A percentile compares a stretch with the other conserved stretches of the same genome.
Evolutionary conservation across 208 protist species (phyloP).

Genomic region (Trypanosoma cruzi): DNA sequence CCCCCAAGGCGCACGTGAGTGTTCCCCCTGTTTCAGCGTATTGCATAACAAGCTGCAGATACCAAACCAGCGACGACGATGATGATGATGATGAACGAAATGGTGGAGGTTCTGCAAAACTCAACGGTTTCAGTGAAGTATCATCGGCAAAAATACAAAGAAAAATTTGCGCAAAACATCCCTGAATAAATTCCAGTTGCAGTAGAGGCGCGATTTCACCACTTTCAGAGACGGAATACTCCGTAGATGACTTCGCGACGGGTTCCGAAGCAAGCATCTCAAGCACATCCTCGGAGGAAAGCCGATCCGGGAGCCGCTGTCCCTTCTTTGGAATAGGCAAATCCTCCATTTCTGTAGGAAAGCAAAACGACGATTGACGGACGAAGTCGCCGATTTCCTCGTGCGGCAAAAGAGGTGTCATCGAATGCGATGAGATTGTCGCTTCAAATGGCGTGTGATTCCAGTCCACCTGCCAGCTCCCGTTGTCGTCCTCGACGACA

Average conservation of each 20-base stretch:
- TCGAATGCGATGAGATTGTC: background rate
- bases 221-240: background rate
- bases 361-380: too few species aligned
- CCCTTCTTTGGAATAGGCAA: background rate
- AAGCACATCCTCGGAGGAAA: constrained; percentile 6
- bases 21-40: constrained; percentile 4
- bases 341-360: constrained; percentile 1
- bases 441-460: background rate
- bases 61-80: background rate
- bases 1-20: background rate
- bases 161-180: constrained; percentile 5
- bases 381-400: background rate
- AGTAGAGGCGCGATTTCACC: background rate
- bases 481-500: background rate
- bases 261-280: background rate
- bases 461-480: background rate
- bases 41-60: constrained; percentile 16
- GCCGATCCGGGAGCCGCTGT: background rate
- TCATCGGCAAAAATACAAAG: constrained; percentile 11
- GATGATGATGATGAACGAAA: background rate
- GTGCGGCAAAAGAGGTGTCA: too few species aligned
- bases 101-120: background rate
- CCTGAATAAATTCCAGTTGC: constrained; percentile 8
- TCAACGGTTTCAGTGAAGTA: background rate
- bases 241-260: background rate